phyloP scores from a whole-genome alignment of 1,284 basidiomycete species.

The Marasmius oreades region DNA sequence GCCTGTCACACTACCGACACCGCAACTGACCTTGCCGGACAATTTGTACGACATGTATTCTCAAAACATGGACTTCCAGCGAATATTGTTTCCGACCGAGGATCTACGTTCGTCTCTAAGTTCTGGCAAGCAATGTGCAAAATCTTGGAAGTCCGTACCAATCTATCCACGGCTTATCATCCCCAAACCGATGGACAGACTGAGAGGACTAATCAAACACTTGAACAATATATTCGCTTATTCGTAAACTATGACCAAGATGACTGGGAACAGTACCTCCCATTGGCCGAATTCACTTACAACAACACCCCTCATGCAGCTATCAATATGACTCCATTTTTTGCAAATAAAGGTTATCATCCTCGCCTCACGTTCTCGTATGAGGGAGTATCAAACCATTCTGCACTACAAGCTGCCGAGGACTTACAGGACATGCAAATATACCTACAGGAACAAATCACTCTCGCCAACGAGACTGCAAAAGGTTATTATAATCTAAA shows the following conservation, averaged over 20 bases:
- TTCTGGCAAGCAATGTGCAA: conserved; percentile 2
- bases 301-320: no score
- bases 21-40: neutral
- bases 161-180: conserved; percentile 4
- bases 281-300: no score
- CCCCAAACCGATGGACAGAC: no score
- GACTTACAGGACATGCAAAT: no score
- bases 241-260: conserved; percentile 1
- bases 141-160: neutral
- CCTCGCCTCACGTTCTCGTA: no score
- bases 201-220: neutral
- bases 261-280: neutral
- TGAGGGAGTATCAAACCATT: no score
- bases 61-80: no score
- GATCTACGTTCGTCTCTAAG: conserved; percentile 6
- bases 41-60: conserved; percentile 1
- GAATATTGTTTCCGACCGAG: neutral
- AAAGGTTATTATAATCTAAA: neutral
- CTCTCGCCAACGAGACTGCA: no score
- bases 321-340: no score
- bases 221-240: neutral
- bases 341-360: no score
- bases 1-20: conserved; percentile 3
- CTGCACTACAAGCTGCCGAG: no score
- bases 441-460: no score